A percentile compares a stretch with the other conserved stretches of the same genome.
These are phyloP conservation scores for Solioccasus polychromus DNA, from an alignment of 768 basidiomycete species.

Conservation along the genomic window DNA sequence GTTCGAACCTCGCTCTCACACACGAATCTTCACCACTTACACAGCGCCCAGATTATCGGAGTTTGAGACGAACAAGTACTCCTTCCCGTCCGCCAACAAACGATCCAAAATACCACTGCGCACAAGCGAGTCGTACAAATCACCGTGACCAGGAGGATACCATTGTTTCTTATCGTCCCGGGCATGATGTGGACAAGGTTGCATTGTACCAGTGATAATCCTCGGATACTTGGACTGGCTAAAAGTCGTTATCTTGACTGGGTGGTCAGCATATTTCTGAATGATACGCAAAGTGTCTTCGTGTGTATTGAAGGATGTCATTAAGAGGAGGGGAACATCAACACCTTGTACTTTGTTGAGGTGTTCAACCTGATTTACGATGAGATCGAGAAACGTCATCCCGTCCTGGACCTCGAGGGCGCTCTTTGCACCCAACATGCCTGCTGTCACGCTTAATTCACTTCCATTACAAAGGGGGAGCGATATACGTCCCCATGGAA, in stretches of 20 bases:
- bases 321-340: slow-evolving; percentile 95
- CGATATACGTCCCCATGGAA: slow-evolving; percentile 66
- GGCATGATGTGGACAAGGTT: slow-evolving; percentile 76
- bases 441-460: slow-evolving; percentile 30
- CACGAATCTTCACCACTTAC: slow-evolving; percentile 39
- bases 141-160: slow-evolving; percentile 98
- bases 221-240: slow-evolving; percentile 94
- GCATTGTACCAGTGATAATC: slow-evolving; percentile 84
- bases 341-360: slow-evolving; percentile 81
- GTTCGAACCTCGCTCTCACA: slow-evolving; percentile 6
- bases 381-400: slow-evolving; percentile 96
- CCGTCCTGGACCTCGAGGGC: slow-evolving; percentile 96
- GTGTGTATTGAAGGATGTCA: slow-evolving; percentile 99
- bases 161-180: slow-evolving; percentile 86
- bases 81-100: slow-evolving; percentile 87
- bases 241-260: slow-evolving; percentile 88
- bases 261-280: slow-evolving; percentile 95
- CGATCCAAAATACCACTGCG: slow-evolving; percentile 92
- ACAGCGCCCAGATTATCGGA: slow-evolving; percentile 95
- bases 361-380: slow-evolving; percentile 93
- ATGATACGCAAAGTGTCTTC: slow-evolving; percentile 95
- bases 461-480: not conserved
- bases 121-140: slow-evolving; percentile 88
- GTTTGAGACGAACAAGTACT: slow-evolving; percentile 97
- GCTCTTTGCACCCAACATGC: slow-evolving; percentile 85